A percentile compares a stretch with the other conserved stretches of the same genome.
Evolutionary conservation across 2,329 filamentous ascomycete species (phyloP).

Genomic region (Thelonectria discophora): DNA sequence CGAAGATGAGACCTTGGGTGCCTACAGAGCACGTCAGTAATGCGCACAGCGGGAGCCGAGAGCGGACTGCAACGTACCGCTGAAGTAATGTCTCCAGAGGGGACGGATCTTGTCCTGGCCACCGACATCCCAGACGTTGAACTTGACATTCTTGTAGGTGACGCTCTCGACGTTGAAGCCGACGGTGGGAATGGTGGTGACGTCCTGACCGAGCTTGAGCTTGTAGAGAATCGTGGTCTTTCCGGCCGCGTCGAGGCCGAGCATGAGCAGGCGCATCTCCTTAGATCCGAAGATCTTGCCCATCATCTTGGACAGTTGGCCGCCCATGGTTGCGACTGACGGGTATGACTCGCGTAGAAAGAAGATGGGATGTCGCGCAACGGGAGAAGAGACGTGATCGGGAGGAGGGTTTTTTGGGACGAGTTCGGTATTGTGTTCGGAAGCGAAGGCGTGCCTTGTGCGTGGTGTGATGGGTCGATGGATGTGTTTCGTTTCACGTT

Average conservation of each 20-base stretch:
- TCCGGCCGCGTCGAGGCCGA: constrained; percentile 96
- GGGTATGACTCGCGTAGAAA: constrained; percentile 9
- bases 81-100: constrained; percentile 97
- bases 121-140: constrained; percentile 99
- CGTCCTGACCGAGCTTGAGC: constrained; percentile 96
- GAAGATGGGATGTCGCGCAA: background rate
- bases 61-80: constrained; percentile 57
- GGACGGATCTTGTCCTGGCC: constrained; percentile 99
- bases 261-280: constrained; percentile 98
- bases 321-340: constrained; percentile 74
- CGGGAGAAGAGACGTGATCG: background rate
- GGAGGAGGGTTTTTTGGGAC: background rate
- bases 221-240: constrained; percentile 99
- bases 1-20: constrained; percentile 98
- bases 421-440: constrained; percentile 9
- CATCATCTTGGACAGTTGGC: constrained; percentile 94
- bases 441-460: constrained; percentile 9
- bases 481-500: constrained; percentile 29
- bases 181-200: constrained; percentile 97
- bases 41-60: background rate
- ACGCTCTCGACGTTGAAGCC: constrained; percentile 99
- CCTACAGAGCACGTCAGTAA: constrained; percentile 59
- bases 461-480: constrained; percentile 26
- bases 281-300: constrained; percentile 99
- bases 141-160: constrained; percentile 99